Conservation (phyloP, 176 grass and related monocot genomes). For the Calamus simplicifolius region DNA sequence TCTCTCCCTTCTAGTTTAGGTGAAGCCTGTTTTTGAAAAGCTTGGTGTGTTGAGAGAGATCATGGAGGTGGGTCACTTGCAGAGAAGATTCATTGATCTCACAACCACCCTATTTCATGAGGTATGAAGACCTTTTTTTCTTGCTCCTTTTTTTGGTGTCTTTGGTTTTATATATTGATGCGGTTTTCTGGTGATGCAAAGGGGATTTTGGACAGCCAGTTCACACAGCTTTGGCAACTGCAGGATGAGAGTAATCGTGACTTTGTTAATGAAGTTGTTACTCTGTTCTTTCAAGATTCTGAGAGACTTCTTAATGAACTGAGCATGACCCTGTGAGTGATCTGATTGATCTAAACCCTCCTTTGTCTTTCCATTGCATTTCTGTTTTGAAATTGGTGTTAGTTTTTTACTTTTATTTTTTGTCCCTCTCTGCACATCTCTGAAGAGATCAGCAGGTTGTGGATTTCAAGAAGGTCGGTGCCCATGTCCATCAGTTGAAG, state of each 20-base stretch:
- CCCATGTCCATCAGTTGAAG: conserved; percentile 42
- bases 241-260: conserved; percentile 43
- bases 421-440: background rate
- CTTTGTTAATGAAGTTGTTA: conserved; percentile 29
- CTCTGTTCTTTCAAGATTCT: conserved; percentile 39
- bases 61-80: conserved; percentile 30
- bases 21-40: background rate
- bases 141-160: background rate
- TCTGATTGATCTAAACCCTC: background rate
- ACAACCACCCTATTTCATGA: conserved; percentile 25
- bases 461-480: conserved; percentile 45
- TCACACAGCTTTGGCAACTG: conserved; percentile 31
- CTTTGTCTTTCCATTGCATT: conserved; percentile 5
- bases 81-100: conserved; percentile 29
- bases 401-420: conserved; percentile 1
- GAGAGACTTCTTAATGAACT: conserved; percentile 37
- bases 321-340: conserved; percentile 30
- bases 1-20: too few species aligned
- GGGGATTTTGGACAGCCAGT: conserved; percentile 34
- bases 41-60: conserved; percentile 3
- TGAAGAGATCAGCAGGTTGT: conserved; percentile 29
- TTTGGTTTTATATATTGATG: background rate
- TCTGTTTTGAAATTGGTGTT: background rate
- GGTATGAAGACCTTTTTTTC: conserved; percentile 5
- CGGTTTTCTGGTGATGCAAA: conserved; percentile 2